phyloP scores from a whole-genome alignment of 2,329 filamentous ascomycete species.

The Trichoderma koningiopsis region DNA sequence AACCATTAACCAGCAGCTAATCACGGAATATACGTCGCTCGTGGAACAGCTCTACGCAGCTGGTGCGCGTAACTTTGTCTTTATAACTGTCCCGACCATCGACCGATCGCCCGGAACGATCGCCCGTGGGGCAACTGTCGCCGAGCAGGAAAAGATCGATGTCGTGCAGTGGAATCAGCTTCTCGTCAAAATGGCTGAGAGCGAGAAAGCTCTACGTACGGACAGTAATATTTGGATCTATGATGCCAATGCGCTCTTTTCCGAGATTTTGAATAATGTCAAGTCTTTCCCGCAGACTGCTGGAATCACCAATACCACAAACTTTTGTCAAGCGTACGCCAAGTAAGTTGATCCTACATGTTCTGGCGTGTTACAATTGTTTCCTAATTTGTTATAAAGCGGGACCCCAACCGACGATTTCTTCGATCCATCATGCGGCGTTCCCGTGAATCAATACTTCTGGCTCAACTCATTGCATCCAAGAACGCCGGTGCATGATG shows the following conservation, averaged over 20 bases:
- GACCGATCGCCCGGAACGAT: background rate
- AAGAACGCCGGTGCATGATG: background rate
- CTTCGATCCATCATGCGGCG: background rate
- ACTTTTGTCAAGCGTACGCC: background rate
- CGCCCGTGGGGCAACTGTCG: background rate
- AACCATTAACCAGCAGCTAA: background rate
- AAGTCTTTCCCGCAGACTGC: background rate
- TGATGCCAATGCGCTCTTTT: background rate
- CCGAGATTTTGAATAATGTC: background rate
- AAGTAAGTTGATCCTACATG: background rate
- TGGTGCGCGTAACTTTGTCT: background rate
- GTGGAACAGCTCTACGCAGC: background rate
- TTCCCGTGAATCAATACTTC: background rate
- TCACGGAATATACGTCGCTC: background rate
- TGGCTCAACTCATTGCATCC: background rate
- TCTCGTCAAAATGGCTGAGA: background rate
- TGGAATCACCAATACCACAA: background rate
- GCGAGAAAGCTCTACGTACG: background rate
- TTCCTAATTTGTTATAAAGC: background rate
- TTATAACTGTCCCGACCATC: background rate
- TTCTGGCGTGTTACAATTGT: background rate
- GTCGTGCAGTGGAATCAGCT: background rate
- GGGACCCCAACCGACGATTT: background rate
- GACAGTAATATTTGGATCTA: background rate
- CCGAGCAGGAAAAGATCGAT: background rate